These are phyloP conservation scores for Linnemannia zychae DNA, from an alignment of 192 early-diverging fungal species.

Conservation along the genomic window DNA sequence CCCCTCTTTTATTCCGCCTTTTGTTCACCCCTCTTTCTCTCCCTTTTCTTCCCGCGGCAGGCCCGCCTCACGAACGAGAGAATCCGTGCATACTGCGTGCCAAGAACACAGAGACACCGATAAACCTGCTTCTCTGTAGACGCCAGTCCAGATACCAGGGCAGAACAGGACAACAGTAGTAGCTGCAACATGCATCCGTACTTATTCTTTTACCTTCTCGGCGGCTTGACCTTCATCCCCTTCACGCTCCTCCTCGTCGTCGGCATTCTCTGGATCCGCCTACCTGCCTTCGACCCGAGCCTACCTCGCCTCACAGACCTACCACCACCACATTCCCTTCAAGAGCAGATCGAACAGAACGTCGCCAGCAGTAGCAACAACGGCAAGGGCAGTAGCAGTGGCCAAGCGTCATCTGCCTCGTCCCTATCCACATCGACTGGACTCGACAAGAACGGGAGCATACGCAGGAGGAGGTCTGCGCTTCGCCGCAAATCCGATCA, in stretches of 20 bases:
- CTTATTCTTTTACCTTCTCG: constrained; percentile 58
- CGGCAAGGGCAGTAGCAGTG: background rate
- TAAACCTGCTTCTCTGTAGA: background rate
- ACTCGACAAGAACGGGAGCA: background rate
- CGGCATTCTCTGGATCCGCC: constrained; percentile 35
- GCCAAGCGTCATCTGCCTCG: background rate
- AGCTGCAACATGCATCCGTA: constrained; percentile 45
- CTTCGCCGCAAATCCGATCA: constrained; percentile 23
- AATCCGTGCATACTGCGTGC: background rate
- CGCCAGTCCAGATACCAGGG: background rate
- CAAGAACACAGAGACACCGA: constrained; percentile 2
- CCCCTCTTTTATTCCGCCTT: background rate
- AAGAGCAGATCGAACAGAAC: constrained; percentile 11
- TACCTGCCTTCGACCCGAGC: constrained; percentile 35
- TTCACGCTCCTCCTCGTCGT: constrained; percentile 32
- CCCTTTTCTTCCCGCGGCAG: background rate
- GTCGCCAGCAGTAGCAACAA: too few relatives aligned
- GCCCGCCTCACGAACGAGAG: background rate
- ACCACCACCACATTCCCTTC: constrained; percentile 21
- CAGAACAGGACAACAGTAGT: background rate
- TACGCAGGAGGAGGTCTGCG: constrained; percentile 11
- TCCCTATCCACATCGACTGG: background rate
- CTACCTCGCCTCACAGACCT: constrained; percentile 39
- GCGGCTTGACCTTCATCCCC: constrained; percentile 62
- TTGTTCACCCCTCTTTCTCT: background rate